Evolutionary conservation across 163 green algal genomes (phyloP), one percentile per base, ranked within the genome.

Genomic region (Chloroidium sp.): DNA sequence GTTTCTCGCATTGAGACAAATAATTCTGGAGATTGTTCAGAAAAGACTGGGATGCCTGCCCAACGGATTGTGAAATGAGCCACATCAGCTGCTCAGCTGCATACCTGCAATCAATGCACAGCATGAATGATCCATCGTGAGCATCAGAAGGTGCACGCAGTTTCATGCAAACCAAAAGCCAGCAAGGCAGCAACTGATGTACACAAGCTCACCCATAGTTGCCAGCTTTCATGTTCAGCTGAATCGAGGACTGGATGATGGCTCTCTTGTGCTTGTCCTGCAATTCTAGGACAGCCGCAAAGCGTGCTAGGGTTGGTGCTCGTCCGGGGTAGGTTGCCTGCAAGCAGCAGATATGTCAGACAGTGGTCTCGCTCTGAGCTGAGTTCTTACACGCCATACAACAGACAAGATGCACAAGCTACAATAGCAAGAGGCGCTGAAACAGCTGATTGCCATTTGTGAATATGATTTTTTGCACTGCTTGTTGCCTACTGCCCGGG

Each of bases 61-160:
- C 77, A 3, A 79, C 81, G 68, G 75, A 72, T 72, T 89, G 81
- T n/a, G 79, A 75, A n/a, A 85, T 78, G 12, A 89, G 79, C 85
- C 83, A 87, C 3, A 67, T 80, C 75, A 89, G 80, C 77, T 89
- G 83, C 80, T 86, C 77, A 1, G 75, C 81, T 0, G 85, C 79
- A 74, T 86, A 90, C 80, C 82, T 84, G 80, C 78, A 90, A 69
- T 10, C 59, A 3, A 62, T 1, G 4, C 8, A 64, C 75, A 79
- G 0, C 1, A 59, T 1, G 4, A 10, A 69, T 69, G 58, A 1
- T 4, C 1, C 1, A 62, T 75, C 76, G 74, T 61, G 13, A 60
- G 12, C 76, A 74, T 59, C 3, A 74, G 4, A 14, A 76, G 67
- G 36, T 6, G 76, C 61, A n/a, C 62, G 61, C 62, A 59, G 0